These are phyloP conservation scores for Eruca vesicaria DNA, from an alignment of 441 rosid genomes.

Conservation along the genomic window DNA sequence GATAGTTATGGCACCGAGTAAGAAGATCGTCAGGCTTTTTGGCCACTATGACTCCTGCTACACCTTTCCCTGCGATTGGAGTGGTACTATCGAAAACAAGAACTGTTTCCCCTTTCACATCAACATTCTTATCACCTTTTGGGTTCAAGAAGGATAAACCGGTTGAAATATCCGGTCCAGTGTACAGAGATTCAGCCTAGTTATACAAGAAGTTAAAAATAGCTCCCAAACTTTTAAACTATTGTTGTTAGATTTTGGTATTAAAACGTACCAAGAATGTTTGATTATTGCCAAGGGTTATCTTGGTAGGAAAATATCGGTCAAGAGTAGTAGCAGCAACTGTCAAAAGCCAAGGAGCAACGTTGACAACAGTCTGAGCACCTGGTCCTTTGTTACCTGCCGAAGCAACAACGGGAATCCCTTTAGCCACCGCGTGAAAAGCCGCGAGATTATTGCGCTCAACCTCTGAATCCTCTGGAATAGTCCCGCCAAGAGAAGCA, in stretches of 20 bases:
- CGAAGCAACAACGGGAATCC: constrained; percentile 63
- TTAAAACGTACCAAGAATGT: not conserved
- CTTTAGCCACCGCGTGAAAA: constrained; percentile 59
- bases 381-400: constrained; percentile 54
- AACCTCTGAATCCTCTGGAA: constrained; percentile 40
- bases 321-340: constrained; percentile 69
- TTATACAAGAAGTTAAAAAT: not conserved
- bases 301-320: constrained; percentile 42
- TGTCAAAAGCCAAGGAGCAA: constrained; percentile 68
- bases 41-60: constrained; percentile 10
- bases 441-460: constrained; percentile 49
- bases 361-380: constrained; percentile 37
- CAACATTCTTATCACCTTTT: not conserved
- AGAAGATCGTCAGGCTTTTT: not conserved
- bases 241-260: not conserved
- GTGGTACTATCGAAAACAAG: not conserved
- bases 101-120: constrained; percentile 25
- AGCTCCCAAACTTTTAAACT: not conserved
- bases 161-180: constrained; percentile 25
- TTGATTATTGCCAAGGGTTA: constrained; percentile 34
- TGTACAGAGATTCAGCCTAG: constrained; percentile 23
- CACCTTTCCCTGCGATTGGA: not conserved
- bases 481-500: constrained; percentile 48
- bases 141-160: not conserved
- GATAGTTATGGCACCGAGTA: fast-evolving